Base-by-base conservation (phyloP, 1,284 basidiomycete species). In the Ustilago tritici region DNA sequence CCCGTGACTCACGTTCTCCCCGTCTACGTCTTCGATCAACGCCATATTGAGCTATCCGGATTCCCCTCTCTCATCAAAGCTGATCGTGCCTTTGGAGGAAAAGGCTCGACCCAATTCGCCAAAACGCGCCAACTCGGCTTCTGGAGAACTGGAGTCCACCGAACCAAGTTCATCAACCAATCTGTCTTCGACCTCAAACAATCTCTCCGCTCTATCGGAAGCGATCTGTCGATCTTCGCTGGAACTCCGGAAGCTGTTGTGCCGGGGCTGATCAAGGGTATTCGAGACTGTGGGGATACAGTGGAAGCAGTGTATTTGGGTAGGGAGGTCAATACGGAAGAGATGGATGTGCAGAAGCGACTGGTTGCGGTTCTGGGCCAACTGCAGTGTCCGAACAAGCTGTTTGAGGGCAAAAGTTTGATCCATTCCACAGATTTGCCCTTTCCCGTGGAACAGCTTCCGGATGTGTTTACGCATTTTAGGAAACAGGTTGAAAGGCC, bases 281-380 rank as follows among this genome's bases (percentile, higher is more conserved):
- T 89, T 8, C 79, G 86, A 43, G 75, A 83, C 7, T 73, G 81
- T 5, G 87, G 87, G 1, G 86, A 87, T 70, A 82, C 82, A 2
- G 85, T 90, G 19, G 84, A 87, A 31, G 88, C 84, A 0, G 88
- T 90, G 0, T 89, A 87, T 78, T 80, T 88, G 62, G 84, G 87
- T 41, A 85, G 87, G 50, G 89, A 89, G 79, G 84, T 87, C 34
- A 78, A 78, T 41, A 78, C 82, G 7, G 82, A 83, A 23, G 82
- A 83, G 40, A 73, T 79, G 31, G 76, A 75, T 15, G 74, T 71
- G 0, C 78, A 83, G 50, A 60, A 63, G 5, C 68, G 79, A 8
- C 66, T 83, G 8, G 32, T 55, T 32, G 0, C 32, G 0, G 32
- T 71, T 14, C 40, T 74, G 2, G 4, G 4, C 4, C 49, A 63